Evolutionary conservation across 176 grass and related monocot genomes (phyloP), one percentile per base, ranked within the genome.

Genomic region (Carex kokanica): DNA sequence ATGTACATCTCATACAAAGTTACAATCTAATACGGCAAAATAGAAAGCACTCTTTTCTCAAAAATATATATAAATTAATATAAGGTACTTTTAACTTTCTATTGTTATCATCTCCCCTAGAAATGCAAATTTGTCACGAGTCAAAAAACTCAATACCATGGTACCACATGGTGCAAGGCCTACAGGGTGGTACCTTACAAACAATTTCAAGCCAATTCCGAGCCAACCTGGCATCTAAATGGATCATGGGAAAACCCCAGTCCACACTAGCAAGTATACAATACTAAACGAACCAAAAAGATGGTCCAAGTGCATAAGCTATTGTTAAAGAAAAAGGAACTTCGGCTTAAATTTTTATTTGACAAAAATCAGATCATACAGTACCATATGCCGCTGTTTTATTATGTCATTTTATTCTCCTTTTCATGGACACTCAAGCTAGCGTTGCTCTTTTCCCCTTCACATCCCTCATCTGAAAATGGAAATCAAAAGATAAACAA

Each of bases 401-500:
- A 53, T 77, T 54, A 55, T 56, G 43, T 53, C 9, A 21, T 29
- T 71, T 53, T 75, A 61, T 57, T 43, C 56, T 80, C 36, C 40
- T 52, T 77, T 77, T 77, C 27, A 49, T 49, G 17, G 5, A 60
- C 29, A 59, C 8, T 98, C 92, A 98, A 84, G 95, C 92, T 59
- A 94, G 43, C 2, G 95, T 94, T 51, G 93, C 95, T 81, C 88
- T 93, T 91, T 98, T 98, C 52, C 95, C 95, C 89, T 98, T 98
- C 0, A 81, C 87, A 68, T 94, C 95, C 41, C 90, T 94, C 84
- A 87, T 87, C 95, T 98, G 95, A 45, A 88, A 87, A 80, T 45
- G 13, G 6, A 77, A 77, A 55, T 10, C 2, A 16, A 31, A 77
- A 31, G 2, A 55, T 16, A 16, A 55, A 54, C 12, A 31, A 56